Percentiles rank a stretch among this genome's conserved stretches.
These are phyloP conservation scores for Emergomyces pasteurianus DNA, from an alignment of 2,329 filamentous ascomycete genomes.

Conservation along the genomic window DNA sequence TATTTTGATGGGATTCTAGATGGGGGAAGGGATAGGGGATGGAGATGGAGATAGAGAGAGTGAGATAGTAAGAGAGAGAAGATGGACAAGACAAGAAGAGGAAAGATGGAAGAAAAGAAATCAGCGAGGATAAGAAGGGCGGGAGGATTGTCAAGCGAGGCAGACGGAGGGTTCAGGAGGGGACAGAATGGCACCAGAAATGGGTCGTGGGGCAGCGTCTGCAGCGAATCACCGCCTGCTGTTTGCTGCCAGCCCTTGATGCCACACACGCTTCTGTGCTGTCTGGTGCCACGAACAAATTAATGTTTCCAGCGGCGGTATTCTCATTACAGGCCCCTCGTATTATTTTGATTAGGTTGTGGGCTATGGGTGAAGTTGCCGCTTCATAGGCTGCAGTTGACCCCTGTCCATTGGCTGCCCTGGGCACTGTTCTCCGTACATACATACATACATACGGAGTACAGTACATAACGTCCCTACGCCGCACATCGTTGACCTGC, in stretches of 20 bases:
- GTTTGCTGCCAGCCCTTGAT: too few species aligned
- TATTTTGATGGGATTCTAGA: not conserved
- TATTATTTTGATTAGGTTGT: not conserved
- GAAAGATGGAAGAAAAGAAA: conserved; percentile 16
- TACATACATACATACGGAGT: too few species aligned
- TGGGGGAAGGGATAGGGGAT: conserved; percentile 2
- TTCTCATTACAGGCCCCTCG: not conserved
- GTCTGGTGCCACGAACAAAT: conserved; percentile 35
- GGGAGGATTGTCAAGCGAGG: too few species aligned
- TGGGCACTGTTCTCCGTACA: too few species aligned
- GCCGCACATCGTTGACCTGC: not conserved
- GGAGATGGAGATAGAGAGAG: conserved; percentile 1
- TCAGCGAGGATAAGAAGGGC: not conserved
- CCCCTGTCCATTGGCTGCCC: not conserved
- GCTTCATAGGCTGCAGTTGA: not conserved
- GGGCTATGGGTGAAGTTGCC: not conserved
- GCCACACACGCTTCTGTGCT: too few species aligned
- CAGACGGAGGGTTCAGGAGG: not conserved
- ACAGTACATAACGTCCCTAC: too few species aligned
- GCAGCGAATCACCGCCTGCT: not conserved
- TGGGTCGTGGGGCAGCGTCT: not conserved
- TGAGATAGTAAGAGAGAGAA: conserved; percentile 9
- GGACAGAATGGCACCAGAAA: not conserved
- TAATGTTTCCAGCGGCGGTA: conserved; percentile 9
- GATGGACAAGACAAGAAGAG: conserved; percentile 18